Evolutionary conservation across 2,329 filamentous ascomycete species (phyloP), one percentile per base, ranked within the genome.

Genomic region (Fusarium ambrosium): DNA sequence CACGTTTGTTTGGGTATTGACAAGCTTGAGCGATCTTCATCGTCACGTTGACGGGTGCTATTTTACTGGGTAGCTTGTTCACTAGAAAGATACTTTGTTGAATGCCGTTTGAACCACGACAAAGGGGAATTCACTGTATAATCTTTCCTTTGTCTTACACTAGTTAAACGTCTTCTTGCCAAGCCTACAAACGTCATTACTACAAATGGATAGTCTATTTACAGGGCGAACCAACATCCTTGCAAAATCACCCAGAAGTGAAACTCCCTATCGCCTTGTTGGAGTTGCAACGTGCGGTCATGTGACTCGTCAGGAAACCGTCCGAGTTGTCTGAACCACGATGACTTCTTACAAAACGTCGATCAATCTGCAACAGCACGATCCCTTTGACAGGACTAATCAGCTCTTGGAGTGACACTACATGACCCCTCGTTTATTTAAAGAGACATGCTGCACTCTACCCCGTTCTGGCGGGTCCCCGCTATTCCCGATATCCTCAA

Each of bases 341-440:
- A 53, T 53, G 27, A 7, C 18, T 32, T 55, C 48, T 32, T 14
- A 63, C 55, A 53, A n/a, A 41, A 68, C 13, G 63, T 64, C 45
- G 71, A 74, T 74, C 48, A 62, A 68, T 68, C 22, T 65, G 64
- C 27, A 48, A 66, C 43, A 60, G 58, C 39, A 58, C 51, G 51
- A 72, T 72, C 58, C 53, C 66, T 55, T 69, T 37, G 67, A 56
- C 34, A 62, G 58, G 20, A 43, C 32, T 48, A 56, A 20, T 32
- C 32, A 64, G 36, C 48, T 56, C 22, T 43, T 39, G 27, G 36
- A 34, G 56, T 48, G 48, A 62, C 48, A 27, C 51, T 32, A 43
- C 58, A 39, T 58, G 45, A 29, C 68, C 20, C 61, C 45, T 62
- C 53, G n/a, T 71, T 65, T 72, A 61, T 68, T 68, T 55, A 41